phyloP scores from a whole-genome alignment of 1,284 basidiomycete species.

The Naganishia sp. region DNA sequence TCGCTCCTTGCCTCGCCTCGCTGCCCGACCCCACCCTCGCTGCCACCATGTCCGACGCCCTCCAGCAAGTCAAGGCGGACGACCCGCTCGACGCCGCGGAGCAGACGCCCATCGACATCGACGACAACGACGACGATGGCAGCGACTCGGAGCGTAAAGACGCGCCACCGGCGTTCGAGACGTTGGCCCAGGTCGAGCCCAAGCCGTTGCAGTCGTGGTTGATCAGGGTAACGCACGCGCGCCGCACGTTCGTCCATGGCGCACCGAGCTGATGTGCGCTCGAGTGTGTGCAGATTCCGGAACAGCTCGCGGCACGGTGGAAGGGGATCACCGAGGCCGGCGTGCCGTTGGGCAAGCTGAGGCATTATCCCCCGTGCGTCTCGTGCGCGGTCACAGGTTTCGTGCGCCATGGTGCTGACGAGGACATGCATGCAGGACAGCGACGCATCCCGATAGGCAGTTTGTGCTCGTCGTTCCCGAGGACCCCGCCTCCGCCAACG shows the following conservation, averaged over 20 bases:
- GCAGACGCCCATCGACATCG: too few species aligned
- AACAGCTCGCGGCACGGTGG: conserved; percentile 7
- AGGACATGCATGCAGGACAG: background rate
- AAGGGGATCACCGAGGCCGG: conserved; percentile 18
- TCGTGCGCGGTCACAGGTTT: background rate
- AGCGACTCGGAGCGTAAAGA: background rate
- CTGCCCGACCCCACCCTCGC: too few species aligned
- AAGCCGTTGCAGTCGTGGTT: conserved; percentile 19
- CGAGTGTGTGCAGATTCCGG: background rate
- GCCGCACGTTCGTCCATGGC: too few species aligned
- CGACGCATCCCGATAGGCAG: background rate
- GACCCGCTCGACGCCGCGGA: too few species aligned
- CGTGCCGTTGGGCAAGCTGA: conserved; percentile 18
- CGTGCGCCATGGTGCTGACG: background rate
- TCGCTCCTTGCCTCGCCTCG: too few species aligned
- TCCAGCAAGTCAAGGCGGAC: too few species aligned
- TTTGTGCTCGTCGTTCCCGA: conserved; percentile 17
- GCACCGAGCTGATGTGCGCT: too few species aligned
- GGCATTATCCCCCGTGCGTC: conserved; percentile 12
- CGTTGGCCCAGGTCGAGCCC: background rate
- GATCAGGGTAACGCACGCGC: conserved; percentile 8
- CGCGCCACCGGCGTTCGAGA: background rate
- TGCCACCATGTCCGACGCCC: too few species aligned
- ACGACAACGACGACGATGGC: too few species aligned
- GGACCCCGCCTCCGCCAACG: background rate